phyloP scores from a whole-genome alignment of 768 basidiomycete species.

The Lentinula sp. region DNA sequence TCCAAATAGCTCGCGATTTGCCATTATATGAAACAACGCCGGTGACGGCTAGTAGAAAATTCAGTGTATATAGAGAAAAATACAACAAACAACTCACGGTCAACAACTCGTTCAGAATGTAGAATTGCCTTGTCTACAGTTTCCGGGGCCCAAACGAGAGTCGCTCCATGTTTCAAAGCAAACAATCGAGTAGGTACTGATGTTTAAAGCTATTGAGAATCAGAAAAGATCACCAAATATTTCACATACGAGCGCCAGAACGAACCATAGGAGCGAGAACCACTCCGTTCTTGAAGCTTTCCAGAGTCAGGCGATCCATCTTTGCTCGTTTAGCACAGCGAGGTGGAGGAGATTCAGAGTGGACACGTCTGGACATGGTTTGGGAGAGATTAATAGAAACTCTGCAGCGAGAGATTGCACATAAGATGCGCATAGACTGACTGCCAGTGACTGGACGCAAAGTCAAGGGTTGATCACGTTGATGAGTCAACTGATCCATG shows the following conservation, averaged over 20 bases:
- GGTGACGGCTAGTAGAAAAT: constrained; percentile 52
- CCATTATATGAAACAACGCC: constrained; percentile 88
- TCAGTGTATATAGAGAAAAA: constrained; percentile 1
- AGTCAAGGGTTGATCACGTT: not conserved
- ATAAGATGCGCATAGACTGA: not conserved
- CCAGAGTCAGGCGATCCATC: constrained; percentile 52
- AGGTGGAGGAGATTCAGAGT: constrained; percentile 41
- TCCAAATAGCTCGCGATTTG: constrained; percentile 79
- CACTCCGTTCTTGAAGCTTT: constrained; percentile 83
- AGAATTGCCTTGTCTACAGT: constrained; percentile 95
- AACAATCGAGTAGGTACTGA: constrained; percentile 82
- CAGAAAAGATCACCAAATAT: not conserved
- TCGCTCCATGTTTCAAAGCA: constrained; percentile 88
- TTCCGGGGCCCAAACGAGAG: constrained; percentile 95
- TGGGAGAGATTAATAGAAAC: not conserved
- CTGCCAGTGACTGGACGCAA: too few species aligned
- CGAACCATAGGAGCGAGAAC: constrained; percentile 99
- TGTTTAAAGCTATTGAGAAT: constrained; percentile 11
- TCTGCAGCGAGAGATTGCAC: not conserved
- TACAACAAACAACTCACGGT: constrained; percentile 53
- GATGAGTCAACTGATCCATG: not conserved
- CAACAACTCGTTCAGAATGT: constrained; percentile 74
- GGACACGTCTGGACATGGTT: constrained; percentile 48
- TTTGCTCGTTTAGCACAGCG: constrained; percentile 49
- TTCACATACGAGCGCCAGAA: constrained; percentile 73